These are phyloP conservation scores for Penicillium cataractarum DNA, from an alignment of 495 filamentous ascomycete species.

Conservation along the genomic window DNA sequence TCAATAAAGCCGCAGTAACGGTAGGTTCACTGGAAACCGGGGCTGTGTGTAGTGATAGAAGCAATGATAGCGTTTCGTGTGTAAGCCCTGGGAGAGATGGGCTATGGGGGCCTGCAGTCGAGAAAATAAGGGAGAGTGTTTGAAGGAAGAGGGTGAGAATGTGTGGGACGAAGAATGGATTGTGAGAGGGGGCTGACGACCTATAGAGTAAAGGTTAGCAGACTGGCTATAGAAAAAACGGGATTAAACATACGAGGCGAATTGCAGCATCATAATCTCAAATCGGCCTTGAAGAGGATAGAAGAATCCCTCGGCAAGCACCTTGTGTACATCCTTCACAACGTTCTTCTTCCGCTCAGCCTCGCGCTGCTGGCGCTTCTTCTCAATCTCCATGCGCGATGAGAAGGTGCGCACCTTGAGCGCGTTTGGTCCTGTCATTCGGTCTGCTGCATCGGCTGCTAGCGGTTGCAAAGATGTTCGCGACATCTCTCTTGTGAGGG, in stretches of 20 bases:
- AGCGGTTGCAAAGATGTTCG: slow-evolving; percentile 77
- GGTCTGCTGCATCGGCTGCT: slow-evolving; percentile 66
- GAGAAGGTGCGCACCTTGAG: slow-evolving; percentile 85
- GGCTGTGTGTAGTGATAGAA: slow-evolving; percentile 48
- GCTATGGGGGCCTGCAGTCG: slow-evolving; percentile 52
- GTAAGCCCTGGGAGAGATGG: slow-evolving; percentile 50
- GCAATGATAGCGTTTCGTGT: slow-evolving; percentile 47
- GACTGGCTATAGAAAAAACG: neutral
- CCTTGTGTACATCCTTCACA: slow-evolving; percentile 72
- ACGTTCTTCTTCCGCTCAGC: slow-evolving; percentile 54
- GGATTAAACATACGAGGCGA: slow-evolving; percentile 42
- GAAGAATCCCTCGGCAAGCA: slow-evolving; percentile 82
- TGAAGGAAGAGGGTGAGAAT: slow-evolving; percentile 55
- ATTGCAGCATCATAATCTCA: slow-evolving; percentile 51
- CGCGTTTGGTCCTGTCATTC: slow-evolving; percentile 74
- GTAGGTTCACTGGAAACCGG: slow-evolving; percentile 57
- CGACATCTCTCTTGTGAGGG: slow-evolving; percentile 62
- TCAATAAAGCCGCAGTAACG: slow-evolving; percentile 74
- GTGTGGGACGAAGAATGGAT: slow-evolving; percentile 47
- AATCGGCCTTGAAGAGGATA: slow-evolving; percentile 64
- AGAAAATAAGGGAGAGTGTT: slow-evolving; percentile 53
- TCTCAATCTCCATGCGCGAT: slow-evolving; percentile 69
- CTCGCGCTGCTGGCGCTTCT: slow-evolving; percentile 57
- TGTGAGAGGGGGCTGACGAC: slow-evolving; percentile 41
- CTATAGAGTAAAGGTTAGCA: slow-evolving; percentile 22